Evolutionary conservation across 495 filamentous ascomycete genomes (phyloP), one percentile per base, ranked within the genome.

Genomic region (Talaromyces nanjingensis): DNA sequence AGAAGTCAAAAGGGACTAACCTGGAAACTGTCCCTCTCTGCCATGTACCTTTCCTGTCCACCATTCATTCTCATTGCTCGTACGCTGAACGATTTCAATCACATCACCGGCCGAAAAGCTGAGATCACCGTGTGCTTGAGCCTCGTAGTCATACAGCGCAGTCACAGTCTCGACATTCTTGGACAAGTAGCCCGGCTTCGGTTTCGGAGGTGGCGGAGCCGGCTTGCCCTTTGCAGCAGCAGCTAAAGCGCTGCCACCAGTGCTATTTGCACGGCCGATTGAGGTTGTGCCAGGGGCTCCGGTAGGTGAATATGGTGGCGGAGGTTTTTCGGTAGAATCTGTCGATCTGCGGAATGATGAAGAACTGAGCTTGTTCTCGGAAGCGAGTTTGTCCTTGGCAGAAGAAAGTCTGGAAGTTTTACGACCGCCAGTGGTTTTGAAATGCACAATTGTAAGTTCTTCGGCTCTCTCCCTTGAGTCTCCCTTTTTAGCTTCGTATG

Each of bases 71-170:
- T 90, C 89, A 66, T 96, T 96, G 16, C 79, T 79, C 12, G 92
- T 96, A 54, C 90, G 81, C 65, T 83, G 80, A 12, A 91, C 72
- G 63, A 99, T 91, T 73, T 97, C 92, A 68, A 99, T 98, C 29
- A 90, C 77, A 64, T 99, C 96, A 4, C 94, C 96, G 0, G 91
- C 86, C 3, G 81, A 85, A 72, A 99, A 99, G 69, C 90, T 96
- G 60, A 99, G 80, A 72, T 99, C 94, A 1, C 92, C 92, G 62
- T 96, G 93, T 2, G 93, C 93, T 69, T 97, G 92, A 20, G 94
- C 94, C 65, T 97, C 91, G 71, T 96, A 99, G 71, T 98, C 94
- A 69, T 97, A 98, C 58, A 96, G 73, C 16, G 91, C 91, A 11
- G 87, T 92, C 29, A 86, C 92, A 6, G 84, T 92, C 74, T 97